phyloP scores from a whole-genome alignment of 495 filamentous ascomycete species.

The Staphylotrichum tortipilum region DNA sequence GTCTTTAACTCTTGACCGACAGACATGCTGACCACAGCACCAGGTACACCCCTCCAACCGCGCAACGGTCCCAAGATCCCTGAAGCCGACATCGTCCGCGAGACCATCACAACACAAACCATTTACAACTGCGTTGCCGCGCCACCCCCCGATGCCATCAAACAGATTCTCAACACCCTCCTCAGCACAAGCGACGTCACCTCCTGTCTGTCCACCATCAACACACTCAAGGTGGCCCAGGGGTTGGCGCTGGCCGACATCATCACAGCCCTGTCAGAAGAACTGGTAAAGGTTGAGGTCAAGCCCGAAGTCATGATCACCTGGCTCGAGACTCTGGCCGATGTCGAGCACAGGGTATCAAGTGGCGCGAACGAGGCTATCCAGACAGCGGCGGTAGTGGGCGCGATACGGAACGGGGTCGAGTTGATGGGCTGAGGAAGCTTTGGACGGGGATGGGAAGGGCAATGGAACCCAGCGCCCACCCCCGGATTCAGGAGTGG shows the following conservation, averaged over 20 bases:
- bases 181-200: constrained; percentile 77
- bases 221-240: constrained; percentile 72
- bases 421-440: constrained; percentile 52
- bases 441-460: not conserved
- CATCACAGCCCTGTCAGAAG: constrained; percentile 71
- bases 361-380: constrained; percentile 82
- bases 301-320: constrained; percentile 77
- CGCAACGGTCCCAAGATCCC: constrained; percentile 52
- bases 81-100: constrained; percentile 54
- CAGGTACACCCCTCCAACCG: constrained; percentile 61
- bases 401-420: constrained; percentile 77
- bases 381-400: constrained; percentile 88
- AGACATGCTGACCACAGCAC: constrained; percentile 10
- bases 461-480: too few relatives aligned
- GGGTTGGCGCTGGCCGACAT: constrained; percentile 95
- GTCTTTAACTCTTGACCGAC: too few relatives aligned
- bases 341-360: constrained; percentile 84
- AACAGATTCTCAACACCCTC: constrained; percentile 72
- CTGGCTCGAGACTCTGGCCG: constrained; percentile 86
- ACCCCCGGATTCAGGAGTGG: too few relatives aligned
- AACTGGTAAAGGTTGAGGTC: constrained; percentile 74
- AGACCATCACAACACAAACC: constrained; percentile 78
- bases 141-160: constrained; percentile 82
- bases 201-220: constrained; percentile 75
- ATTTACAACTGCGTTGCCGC: constrained; percentile 98